Percentiles rank a stretch among this genome's conserved stretches.
Evolutionary conservation across 2,329 filamentous ascomycete species (phyloP).

Genomic region (Venturia pyrina): DNA sequence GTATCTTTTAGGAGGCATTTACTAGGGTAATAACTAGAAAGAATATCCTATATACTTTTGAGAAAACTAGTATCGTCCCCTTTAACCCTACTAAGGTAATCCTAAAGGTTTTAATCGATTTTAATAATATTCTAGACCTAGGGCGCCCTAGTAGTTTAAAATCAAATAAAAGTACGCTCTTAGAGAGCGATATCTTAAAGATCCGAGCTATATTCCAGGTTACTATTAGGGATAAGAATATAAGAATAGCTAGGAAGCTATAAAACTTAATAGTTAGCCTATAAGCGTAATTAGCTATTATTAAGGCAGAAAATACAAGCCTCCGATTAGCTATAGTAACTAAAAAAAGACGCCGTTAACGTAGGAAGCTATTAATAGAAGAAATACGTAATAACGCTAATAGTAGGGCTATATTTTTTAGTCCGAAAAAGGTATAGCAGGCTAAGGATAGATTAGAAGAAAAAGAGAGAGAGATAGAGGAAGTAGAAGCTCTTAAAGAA

Average conservation of each 20-base stretch:
- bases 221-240: too few relatives aligned
- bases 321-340: background rate
- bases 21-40: background rate
- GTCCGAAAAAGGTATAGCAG: too few relatives aligned
- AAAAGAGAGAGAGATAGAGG: too few relatives aligned
- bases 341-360: too few relatives aligned
- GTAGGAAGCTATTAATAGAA: too few relatives aligned
- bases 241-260: background rate
- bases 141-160: background rate
- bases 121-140: too few relatives aligned
- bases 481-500: too few relatives aligned
- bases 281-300: background rate
- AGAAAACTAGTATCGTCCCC: background rate
- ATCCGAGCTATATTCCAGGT: background rate
- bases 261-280: background rate
- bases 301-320: background rate
- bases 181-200: background rate
- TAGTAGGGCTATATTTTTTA: too few relatives aligned
- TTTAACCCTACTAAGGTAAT: background rate
- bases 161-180: background rate
- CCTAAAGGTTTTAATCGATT: background rate
- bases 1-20: background rate
- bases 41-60: background rate
- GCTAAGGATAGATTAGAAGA: too few relatives aligned
- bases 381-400: too few relatives aligned